These are phyloP conservation scores for Capsicum pubescens DNA, from an alignment of 257 asterid genomes.

Conservation along the genomic window DNA sequence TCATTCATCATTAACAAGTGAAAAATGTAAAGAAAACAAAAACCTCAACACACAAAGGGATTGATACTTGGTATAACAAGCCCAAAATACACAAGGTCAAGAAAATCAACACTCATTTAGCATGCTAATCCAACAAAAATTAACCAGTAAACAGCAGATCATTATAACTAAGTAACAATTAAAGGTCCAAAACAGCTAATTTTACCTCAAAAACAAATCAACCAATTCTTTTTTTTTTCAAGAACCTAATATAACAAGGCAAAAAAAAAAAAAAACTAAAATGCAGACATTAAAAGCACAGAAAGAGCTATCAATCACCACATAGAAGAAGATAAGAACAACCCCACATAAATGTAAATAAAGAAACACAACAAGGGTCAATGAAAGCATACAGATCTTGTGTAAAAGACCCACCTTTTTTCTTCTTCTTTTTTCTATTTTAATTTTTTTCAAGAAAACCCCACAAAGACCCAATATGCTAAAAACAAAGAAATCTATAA, in stretches of 20 bases:
- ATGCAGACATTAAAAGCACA: conserved; percentile 50
- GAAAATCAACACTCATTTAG: not conserved
- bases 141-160: not conserved
- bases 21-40: conserved; percentile 16
- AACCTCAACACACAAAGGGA: conserved; percentile 14
- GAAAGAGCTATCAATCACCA: conserved; percentile 46
- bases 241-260: conserved; percentile 25
- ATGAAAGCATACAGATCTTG: conserved; percentile 76
- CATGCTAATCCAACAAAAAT: conserved; percentile 9
- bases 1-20: conserved; percentile 33
- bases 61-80: not conserved
- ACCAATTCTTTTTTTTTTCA: conserved; percentile 34
- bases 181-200: conserved; percentile 27
- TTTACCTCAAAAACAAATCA: conserved; percentile 31
- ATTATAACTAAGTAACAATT: not conserved
- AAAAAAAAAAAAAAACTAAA: conserved; percentile 33
- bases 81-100: conserved; percentile 21
- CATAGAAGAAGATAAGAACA: conserved; percentile 54
- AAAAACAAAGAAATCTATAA: conserved; percentile 46
- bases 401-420: conserved; percentile 57
- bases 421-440: conserved; percentile 22
- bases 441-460: conserved; percentile 43
- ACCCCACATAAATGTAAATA: conserved; percentile 47
- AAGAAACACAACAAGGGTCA: conserved; percentile 49
- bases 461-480: conserved; percentile 55